phyloP scores from a whole-genome alignment of 495 filamentous ascomycete species.

The Usnea hakonensis region DNA sequence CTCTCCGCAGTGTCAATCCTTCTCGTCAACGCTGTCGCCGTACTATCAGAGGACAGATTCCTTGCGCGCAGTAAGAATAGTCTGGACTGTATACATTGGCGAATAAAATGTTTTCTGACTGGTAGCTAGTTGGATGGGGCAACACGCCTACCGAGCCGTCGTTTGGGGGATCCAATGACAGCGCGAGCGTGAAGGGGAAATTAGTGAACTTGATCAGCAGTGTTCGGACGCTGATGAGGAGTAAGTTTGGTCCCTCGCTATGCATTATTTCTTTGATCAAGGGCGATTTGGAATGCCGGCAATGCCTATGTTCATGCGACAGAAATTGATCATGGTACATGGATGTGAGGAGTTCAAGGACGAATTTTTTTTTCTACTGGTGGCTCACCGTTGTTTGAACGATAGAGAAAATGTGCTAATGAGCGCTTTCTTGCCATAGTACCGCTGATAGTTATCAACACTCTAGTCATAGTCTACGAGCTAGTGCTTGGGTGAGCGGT shows the following conservation, averaged over 20 bases:
- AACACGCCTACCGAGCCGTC: constrained; percentile 55
- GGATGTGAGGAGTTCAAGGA: not conserved
- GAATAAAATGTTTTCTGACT: not conserved
- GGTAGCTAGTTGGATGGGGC: constrained; percentile 71
- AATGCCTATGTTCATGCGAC: not conserved
- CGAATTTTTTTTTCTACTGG: not conserved
- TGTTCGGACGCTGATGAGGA: constrained; percentile 88
- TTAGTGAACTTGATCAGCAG: constrained; percentile 83
- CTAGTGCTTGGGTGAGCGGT: constrained; percentile 67
- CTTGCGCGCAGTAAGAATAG: constrained; percentile 74
- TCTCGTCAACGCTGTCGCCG: constrained; percentile 86
- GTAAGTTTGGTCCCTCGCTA: constrained; percentile 49
- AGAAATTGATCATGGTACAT: not conserved
- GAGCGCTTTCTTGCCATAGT: constrained; percentile 41
- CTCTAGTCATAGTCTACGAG: constrained; percentile 81
- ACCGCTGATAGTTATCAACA: constrained; percentile 89
- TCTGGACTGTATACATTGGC: not conserved
- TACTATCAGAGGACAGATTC: constrained; percentile 96
- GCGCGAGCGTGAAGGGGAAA: constrained; percentile 75
- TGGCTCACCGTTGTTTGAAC: not conserved
- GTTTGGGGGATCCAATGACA: constrained; percentile 63
- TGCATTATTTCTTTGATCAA: not conserved
- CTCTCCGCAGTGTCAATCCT: constrained; percentile 59
- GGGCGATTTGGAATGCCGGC: not conserved
- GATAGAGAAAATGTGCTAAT: not conserved